phyloP scores from a whole-genome alignment of 345 rosid species.

The thale cress (Arabidopsis thaliana) region DNA sequence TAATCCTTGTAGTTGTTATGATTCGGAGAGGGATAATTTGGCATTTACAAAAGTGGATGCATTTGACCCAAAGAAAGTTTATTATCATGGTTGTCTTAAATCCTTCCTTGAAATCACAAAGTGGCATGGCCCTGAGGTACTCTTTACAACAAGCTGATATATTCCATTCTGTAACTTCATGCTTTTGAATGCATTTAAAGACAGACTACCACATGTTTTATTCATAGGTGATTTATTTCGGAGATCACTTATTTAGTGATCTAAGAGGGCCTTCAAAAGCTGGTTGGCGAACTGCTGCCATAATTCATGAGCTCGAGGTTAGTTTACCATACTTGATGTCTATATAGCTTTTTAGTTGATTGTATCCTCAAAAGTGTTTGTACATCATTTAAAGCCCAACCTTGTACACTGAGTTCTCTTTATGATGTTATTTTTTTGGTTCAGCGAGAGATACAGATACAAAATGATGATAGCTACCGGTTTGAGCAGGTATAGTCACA shows the following conservation, averaged over 20 bases:
- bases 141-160: slow-evolving; percentile 20
- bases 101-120: slow-evolving; percentile 87
- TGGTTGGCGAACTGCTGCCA: slow-evolving; percentile 99
- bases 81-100: slow-evolving; percentile 95
- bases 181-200: slow-evolving; percentile 1
- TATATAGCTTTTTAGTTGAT: slow-evolving; percentile 16
- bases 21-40: slow-evolving; percentile 82
- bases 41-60: slow-evolving; percentile 85
- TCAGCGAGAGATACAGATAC: slow-evolving; percentile 88
- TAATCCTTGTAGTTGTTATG: slow-evolving; percentile 69
- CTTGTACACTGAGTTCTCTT: slow-evolving; percentile 16
- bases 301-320: slow-evolving; percentile 96
- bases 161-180: not conserved
- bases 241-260: slow-evolving; percentile 98
- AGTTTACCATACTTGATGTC: slow-evolving; percentile 15
- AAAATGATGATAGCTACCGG: slow-evolving; percentile 75
- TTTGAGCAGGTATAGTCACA: slow-evolving; percentile 76
- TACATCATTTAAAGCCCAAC: not conserved
- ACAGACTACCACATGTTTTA: slow-evolving; percentile 3
- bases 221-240: slow-evolving; percentile 88
- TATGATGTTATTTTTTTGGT: slow-evolving; percentile 23
- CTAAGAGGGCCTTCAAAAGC: slow-evolving; percentile 94
- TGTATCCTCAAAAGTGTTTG: slow-evolving; percentile 2
- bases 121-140: slow-evolving; percentile 98
- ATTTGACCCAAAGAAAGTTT: slow-evolving; percentile 73